A percentile compares a stretch with the other conserved stretches of the same genome.
Conservation (phyloP, 2,329 filamentous ascomycete species). For the Ceratocystis cacaofunesta region DNA sequence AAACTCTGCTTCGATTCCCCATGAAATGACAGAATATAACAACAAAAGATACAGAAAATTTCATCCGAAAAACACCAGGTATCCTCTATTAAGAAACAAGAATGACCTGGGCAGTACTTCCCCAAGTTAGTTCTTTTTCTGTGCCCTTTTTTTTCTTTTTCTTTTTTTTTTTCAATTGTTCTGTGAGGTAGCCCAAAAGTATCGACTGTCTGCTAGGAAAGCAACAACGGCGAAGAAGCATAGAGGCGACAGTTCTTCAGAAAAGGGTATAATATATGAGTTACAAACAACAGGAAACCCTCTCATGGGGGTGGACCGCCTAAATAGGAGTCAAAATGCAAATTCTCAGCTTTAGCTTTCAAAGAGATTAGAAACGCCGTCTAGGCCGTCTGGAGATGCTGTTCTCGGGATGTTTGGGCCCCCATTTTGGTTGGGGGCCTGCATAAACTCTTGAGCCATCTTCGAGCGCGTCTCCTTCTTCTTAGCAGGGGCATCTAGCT, state of each 20-base stretch:
- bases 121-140: not conserved
- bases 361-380: constrained; percentile 41
- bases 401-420: constrained; percentile 19
- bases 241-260: not conserved
- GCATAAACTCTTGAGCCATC: constrained; percentile 55
- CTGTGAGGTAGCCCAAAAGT: not conserved
- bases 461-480: constrained; percentile 37
- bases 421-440: constrained; percentile 26
- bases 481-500: constrained; percentile 45
- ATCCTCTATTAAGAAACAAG: constrained; percentile 8
- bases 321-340: not conserved
- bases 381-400: constrained; percentile 35
- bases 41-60: constrained; percentile 2
- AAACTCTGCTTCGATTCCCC: not conserved
- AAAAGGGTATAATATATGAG: not conserved
- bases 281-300: not conserved
- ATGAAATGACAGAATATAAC: constrained; percentile 6
- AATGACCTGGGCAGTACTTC: not conserved
- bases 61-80: not conserved
- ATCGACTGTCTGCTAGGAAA: not conserved
- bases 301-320: not conserved
- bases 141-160: not conserved
- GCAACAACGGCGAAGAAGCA: not conserved
- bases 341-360: constrained; percentile 22
- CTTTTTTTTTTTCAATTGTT: not conserved